Evolutionary conservation across 2,329 filamentous ascomycete species (phyloP).

Genomic region (Curvularia verruculosa): DNA sequence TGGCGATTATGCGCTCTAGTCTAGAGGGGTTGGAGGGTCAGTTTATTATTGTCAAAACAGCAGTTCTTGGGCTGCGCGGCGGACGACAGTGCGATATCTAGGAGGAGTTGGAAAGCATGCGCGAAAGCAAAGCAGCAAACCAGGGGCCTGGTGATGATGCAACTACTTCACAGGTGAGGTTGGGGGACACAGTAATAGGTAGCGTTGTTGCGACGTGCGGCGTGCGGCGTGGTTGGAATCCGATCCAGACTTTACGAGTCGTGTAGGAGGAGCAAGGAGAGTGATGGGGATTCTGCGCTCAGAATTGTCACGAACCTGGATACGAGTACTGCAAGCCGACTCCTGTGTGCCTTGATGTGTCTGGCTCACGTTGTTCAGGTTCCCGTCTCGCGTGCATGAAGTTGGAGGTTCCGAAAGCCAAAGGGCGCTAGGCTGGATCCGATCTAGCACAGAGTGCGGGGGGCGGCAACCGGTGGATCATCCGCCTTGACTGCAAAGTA

Average conservation of each 20-base stretch:
- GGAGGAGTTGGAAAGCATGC: slow-evolving; percentile 5
- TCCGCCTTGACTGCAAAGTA: slow-evolving; percentile 2
- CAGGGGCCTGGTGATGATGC: neutral
- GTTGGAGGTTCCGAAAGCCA: slow-evolving; percentile 28
- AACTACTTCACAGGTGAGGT: neutral
- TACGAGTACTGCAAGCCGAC: slow-evolving; percentile 5
- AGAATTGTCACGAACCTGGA: slow-evolving; percentile 22
- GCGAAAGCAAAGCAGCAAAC: neutral
- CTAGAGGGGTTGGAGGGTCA: slow-evolving; percentile 41
- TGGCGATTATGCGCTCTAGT: slow-evolving; percentile 58
- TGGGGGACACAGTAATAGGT: slow-evolving; percentile 6
- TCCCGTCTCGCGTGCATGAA: slow-evolving; percentile 21
- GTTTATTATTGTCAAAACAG: slow-evolving; percentile 10
- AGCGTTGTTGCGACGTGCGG: slow-evolving; percentile 16
- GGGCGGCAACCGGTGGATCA: slow-evolving; percentile 17
- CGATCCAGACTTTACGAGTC: slow-evolving; percentile 27
- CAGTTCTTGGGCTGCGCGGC: neutral
- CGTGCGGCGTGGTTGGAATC: slow-evolving; percentile 18
- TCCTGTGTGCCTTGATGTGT: slow-evolving; percentile 6
- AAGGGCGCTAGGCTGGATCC: slow-evolving; percentile 16
- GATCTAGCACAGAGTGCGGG: slow-evolving; percentile 18
- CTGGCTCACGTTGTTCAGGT: slow-evolving; percentile 13
- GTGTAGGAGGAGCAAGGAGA: slow-evolving; percentile 42
- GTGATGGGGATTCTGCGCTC: slow-evolving; percentile 57
- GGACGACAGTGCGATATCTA: neutral